A percentile compares a stretch with the other conserved stretches of the same genome.
Evolutionary conservation across 2,329 filamentous ascomycete species (phyloP).

Genomic region (Fusarium torreyae): DNA sequence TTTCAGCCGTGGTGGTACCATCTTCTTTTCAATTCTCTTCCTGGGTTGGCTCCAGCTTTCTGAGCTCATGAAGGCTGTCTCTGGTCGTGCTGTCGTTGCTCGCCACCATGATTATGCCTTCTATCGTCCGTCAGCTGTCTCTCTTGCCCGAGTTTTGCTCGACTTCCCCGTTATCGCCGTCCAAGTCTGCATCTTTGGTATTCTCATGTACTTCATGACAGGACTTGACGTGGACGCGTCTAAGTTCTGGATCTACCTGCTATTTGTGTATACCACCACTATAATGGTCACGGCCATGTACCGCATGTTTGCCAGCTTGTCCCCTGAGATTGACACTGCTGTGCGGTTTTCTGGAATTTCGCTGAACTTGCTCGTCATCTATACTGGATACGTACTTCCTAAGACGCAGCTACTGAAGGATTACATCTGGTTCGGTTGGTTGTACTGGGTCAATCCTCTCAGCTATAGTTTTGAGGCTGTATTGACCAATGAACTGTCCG

Average conservation of each 20-base stretch:
- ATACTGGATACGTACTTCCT: constrained; percentile 74
- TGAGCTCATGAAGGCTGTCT: constrained; percentile 83
- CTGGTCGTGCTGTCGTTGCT: constrained; percentile 73
- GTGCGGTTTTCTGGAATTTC: constrained; percentile 69
- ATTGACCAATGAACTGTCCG: constrained; percentile 68
- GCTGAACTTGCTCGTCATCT: constrained; percentile 75
- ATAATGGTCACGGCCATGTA: constrained; percentile 67
- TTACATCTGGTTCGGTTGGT: constrained; percentile 81
- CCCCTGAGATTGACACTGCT: constrained; percentile 73
- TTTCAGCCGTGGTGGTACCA: constrained; percentile 66
- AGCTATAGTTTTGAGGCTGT: constrained; percentile 76
- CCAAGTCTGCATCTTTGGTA: constrained; percentile 77
- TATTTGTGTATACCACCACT: constrained; percentile 71
- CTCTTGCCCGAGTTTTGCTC: constrained; percentile 67
- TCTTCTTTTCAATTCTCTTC: constrained; percentile 68
- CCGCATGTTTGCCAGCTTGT: constrained; percentile 70
- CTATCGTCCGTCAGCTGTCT: constrained; percentile 69
- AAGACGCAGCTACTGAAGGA: constrained; percentile 66
- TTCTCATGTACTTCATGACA: constrained; percentile 83
- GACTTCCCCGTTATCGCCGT: constrained; percentile 73
- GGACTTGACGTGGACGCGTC: constrained; percentile 75
- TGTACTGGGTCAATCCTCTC: constrained; percentile 75
- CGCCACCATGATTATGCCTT: constrained; percentile 65
- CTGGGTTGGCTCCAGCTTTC: constrained; percentile 78
- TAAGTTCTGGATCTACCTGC: constrained; percentile 76